Percentiles rank a stretch among this genome's conserved stretches.
Conservation (phyloP, 1,284 basidiomycete species). For the Marasmius oreades region DNA sequence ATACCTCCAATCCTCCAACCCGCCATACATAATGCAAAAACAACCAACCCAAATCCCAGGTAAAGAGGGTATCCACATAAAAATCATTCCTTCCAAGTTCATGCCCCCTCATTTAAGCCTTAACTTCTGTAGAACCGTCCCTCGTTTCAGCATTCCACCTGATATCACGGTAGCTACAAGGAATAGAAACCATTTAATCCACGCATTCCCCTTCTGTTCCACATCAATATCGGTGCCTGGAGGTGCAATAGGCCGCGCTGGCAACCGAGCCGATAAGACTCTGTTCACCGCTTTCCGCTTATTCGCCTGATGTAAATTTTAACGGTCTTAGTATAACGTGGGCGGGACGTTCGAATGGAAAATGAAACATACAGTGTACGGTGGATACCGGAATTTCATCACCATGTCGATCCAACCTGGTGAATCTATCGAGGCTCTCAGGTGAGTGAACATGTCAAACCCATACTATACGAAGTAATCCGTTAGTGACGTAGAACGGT, state of each 20-base stretch:
- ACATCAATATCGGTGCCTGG: not conserved
- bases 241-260: not conserved
- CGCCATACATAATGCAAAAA: too few relatives aligned
- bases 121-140: conserved; percentile 2
- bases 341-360: not conserved
- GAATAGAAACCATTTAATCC: conserved; percentile 11
- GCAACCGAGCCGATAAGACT: not conserved
- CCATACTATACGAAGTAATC: conserved; percentile 28
- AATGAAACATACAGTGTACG: conserved; percentile 47
- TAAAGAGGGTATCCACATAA: too few relatives aligned
- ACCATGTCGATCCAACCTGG: conserved; percentile 63
- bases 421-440: conserved; percentile 56
- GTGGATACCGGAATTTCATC: conserved; percentile 58
- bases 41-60: too few relatives aligned
- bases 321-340: not conserved
- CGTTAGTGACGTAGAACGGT: too few relatives aligned
- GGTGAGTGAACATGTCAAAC: conserved; percentile 71
- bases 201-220: not conserved
- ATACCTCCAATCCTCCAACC: too few relatives aligned
- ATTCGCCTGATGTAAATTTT: not conserved
- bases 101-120: not conserved
- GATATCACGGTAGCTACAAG: conserved; percentile 9
- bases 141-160: conserved; percentile 10
- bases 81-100: not conserved
- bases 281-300: not conserved